These are phyloP conservation scores for Cladorrhinum sp. DNA, from an alignment of 2,329 filamentous ascomycete species.

Conservation along the genomic window DNA sequence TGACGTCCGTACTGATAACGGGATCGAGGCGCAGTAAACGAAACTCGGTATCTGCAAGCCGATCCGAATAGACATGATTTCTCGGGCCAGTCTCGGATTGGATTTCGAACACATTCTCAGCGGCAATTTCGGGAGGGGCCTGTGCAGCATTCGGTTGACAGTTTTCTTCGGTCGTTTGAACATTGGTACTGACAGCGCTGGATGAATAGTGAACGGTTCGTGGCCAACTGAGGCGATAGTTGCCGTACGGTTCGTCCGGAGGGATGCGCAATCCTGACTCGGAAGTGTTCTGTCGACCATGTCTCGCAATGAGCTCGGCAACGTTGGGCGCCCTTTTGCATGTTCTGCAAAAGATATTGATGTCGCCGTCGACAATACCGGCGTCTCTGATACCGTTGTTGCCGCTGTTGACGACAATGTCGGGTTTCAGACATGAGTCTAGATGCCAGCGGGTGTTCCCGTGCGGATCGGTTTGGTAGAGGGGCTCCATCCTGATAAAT, in stretches of 20 bases:
- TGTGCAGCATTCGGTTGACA: not conserved
- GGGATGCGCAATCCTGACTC: not conserved
- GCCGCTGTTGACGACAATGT: not conserved
- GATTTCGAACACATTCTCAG: not conserved
- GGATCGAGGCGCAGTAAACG: constrained; percentile 3
- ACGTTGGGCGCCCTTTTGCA: not conserved
- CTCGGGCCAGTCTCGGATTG: not conserved
- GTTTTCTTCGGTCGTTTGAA: not conserved
- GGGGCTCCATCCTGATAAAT: too few relatives aligned
- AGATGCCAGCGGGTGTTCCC: not conserved
- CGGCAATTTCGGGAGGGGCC: not conserved
- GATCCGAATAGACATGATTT: not conserved
- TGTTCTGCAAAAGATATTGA: not conserved
- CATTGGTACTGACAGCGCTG: not conserved
- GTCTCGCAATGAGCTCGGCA: not conserved
- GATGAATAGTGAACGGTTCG: not conserved
- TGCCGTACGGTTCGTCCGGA: constrained; percentile 2
- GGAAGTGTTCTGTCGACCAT: not conserved
- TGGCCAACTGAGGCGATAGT: constrained; percentile 1
- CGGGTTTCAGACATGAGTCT: not conserved
- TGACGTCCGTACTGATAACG: not conserved
- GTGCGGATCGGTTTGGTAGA: not conserved
- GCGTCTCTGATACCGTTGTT: not conserved
- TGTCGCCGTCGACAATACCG: not conserved
- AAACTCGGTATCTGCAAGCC: not conserved